Conservation (phyloP, 345 rosid species). For the Litchi chinensis region DNA sequence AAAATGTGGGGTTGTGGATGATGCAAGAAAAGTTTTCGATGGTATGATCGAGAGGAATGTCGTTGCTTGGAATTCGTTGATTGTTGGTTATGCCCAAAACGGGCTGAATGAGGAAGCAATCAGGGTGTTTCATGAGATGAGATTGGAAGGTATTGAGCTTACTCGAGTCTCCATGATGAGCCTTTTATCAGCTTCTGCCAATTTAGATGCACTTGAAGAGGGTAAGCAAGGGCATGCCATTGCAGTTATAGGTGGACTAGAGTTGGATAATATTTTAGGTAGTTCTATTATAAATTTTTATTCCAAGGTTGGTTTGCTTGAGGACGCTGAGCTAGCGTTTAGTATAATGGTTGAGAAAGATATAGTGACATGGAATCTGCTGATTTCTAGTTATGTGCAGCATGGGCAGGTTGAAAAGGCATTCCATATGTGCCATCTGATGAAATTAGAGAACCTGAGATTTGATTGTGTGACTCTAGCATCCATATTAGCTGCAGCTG, state of each 20-base stretch:
- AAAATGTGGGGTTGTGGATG: slow-evolving; percentile 57
- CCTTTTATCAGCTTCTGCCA: slow-evolving; percentile 72
- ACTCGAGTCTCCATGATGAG: slow-evolving; percentile 62
- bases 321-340: slow-evolving; percentile 66
- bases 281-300: slow-evolving; percentile 73
- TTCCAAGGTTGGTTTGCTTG: slow-evolving; percentile 66
- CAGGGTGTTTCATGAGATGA: slow-evolving; percentile 49
- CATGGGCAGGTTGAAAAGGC: slow-evolving; percentile 52
- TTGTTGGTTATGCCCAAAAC: slow-evolving; percentile 60
- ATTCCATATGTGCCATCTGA: slow-evolving; percentile 47
- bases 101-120: slow-evolving; percentile 62
- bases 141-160: slow-evolving; percentile 51
- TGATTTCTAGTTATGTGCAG: slow-evolving; percentile 64
- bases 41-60: slow-evolving; percentile 51
- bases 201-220: slow-evolving; percentile 58
- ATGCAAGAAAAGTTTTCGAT: slow-evolving; percentile 68
- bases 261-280: slow-evolving; percentile 62
- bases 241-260: slow-evolving; percentile 55
- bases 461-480: slow-evolving; percentile 72
- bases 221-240: slow-evolving; percentile 80
- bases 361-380: slow-evolving; percentile 79
- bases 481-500: slow-evolving; percentile 59
- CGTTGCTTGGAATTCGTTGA: slow-evolving; percentile 68
- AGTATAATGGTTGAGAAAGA: slow-evolving; percentile 54
- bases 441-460: slow-evolving; percentile 54